Conservation (phyloP, 2,329 filamentous ascomycete genomes). For the Clarireedia homoeocarpa region DNA sequence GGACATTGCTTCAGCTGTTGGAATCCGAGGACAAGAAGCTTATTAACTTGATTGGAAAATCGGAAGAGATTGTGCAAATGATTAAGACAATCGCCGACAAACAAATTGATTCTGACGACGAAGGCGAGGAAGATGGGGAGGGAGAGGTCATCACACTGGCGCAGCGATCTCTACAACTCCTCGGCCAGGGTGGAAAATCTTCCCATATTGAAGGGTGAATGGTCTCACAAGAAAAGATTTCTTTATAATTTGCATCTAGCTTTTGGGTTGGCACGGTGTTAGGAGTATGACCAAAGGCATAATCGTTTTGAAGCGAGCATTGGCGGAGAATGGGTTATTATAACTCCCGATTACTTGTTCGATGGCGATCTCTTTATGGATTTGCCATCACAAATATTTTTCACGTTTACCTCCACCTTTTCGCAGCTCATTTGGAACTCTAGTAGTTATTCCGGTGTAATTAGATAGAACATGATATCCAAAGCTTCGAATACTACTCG, state of each 20-base stretch:
- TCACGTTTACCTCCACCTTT: slow-evolving; percentile 23
- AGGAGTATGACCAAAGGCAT: slow-evolving; percentile 27
- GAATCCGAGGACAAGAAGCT: slow-evolving; percentile 89
- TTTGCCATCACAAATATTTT: slow-evolving; percentile 19
- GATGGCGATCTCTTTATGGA: slow-evolving; percentile 12
- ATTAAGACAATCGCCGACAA: slow-evolving; percentile 87
- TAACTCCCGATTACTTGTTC: slow-evolving; percentile 13
- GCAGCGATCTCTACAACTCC: slow-evolving; percentile 78
- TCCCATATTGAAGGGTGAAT: slow-evolving; percentile 70
- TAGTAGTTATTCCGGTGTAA: slow-evolving; percentile 28
- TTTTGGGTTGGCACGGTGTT: slow-evolving; percentile 29
- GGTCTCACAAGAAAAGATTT: slow-evolving; percentile 22
- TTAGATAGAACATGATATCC: slow-evolving; percentile 32
- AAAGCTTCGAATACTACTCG: slow-evolving; percentile 9
- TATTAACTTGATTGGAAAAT: slow-evolving; percentile 81
- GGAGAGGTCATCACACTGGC: slow-evolving; percentile 89
- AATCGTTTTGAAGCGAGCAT: slow-evolving; percentile 30
- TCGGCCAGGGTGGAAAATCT: slow-evolving; percentile 69
- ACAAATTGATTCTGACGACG: slow-evolving; percentile 78
- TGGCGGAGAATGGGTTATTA: slow-evolving; percentile 24
- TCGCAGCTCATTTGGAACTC: slow-evolving; percentile 23
- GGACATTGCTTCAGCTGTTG: slow-evolving; percentile 90
- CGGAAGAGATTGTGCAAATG: slow-evolving; percentile 85
- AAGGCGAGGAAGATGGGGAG: slow-evolving; percentile 82
- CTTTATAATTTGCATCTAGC: slow-evolving; percentile 29